Percentiles rank a stretch among this genome's conserved stretches.
phyloP scores from a whole-genome alignment of 495 filamentous ascomycete genomes.

The Xylaria intraflava region DNA sequence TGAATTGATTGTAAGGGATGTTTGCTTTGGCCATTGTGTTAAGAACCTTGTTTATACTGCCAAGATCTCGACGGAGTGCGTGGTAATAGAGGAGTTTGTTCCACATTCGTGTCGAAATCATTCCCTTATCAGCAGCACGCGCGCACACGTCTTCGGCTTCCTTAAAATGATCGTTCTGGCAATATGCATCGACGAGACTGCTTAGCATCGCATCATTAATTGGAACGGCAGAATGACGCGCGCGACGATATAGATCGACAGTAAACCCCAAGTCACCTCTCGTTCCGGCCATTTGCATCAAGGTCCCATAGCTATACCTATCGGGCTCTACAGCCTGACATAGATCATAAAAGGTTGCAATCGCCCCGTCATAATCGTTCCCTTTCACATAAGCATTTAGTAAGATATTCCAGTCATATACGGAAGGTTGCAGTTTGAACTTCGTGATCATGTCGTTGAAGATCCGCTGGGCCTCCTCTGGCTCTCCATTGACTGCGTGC shows the following conservation, averaged over 20 bases:
- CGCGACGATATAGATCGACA: constrained; percentile 53
- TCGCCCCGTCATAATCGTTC: constrained; percentile 56
- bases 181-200: constrained; percentile 61
- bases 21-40: constrained; percentile 52
- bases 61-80: constrained; percentile 58
- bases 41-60: constrained; percentile 52
- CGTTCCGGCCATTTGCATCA: constrained; percentile 65
- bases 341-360: constrained; percentile 54
- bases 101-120: constrained; percentile 60
- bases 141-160: constrained; percentile 56
- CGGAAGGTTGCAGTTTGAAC: constrained; percentile 48
- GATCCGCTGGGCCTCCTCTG: constrained; percentile 46
- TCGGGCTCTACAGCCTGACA: constrained; percentile 44
- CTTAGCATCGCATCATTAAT: constrained; percentile 47
- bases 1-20: constrained; percentile 58
- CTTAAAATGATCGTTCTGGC: constrained; percentile 51
- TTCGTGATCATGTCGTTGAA: constrained; percentile 52
- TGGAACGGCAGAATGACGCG: constrained; percentile 29
- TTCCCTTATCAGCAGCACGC: constrained; percentile 31
- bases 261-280: constrained; percentile 68
- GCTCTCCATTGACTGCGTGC: constrained; percentile 58
- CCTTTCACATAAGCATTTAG: constrained; percentile 62
- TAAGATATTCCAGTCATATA: constrained; percentile 66
- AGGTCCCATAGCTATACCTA: constrained; percentile 55
- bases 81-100: constrained; percentile 66